These are phyloP conservation scores for Trametes hirsuta DNA, from an alignment of 1,284 basidiomycete genomes.

Conservation along the genomic window DNA sequence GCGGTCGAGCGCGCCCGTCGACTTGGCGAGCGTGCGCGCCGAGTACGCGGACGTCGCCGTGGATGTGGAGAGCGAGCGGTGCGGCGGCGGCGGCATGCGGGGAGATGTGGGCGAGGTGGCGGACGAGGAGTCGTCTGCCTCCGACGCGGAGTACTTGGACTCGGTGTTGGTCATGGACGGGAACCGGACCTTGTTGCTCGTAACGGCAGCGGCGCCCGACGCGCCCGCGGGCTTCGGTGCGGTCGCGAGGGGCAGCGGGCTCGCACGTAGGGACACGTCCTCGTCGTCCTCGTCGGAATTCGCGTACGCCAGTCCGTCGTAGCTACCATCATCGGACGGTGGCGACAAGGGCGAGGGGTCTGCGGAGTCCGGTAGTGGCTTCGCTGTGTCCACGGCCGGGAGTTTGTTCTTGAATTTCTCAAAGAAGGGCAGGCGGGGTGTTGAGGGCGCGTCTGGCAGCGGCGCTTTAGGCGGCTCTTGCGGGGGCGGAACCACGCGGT, in stretches of 20 bases:
- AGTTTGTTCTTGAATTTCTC: conserved; percentile 49
- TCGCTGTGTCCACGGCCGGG: conserved; percentile 27
- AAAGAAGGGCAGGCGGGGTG: conserved; percentile 46
- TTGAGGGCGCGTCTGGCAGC: conserved; percentile 40
- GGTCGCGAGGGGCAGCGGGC: conserved; percentile 19
- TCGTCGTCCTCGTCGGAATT: conserved; percentile 32
- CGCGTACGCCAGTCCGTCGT: conserved; percentile 36
- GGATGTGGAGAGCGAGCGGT: conserved; percentile 34
- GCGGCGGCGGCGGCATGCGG: conserved; percentile 16
- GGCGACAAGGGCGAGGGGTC: conserved; percentile 29
- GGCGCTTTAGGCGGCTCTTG: conserved; percentile 35
- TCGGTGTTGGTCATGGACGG: conserved; percentile 35
- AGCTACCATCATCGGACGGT: conserved; percentile 32
- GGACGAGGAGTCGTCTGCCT: conserved; percentile 15
- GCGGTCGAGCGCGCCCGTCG: conserved; percentile 43
- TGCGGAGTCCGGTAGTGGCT: conserved; percentile 16
- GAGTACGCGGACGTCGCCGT: conserved; percentile 33
- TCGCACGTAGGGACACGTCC: conserved; percentile 21
- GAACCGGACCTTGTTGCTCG: conserved; percentile 32
- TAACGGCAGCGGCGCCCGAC: not conserved
- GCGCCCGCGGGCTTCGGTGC: conserved; percentile 7
- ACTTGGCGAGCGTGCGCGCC: conserved; percentile 36
- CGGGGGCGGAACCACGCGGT: conserved; percentile 30
- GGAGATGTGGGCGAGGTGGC: conserved; percentile 29
- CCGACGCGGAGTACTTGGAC: conserved; percentile 32